Conservation (phyloP, 2,329 filamentous ascomycete genomes). For the Ceratocystis destructans region DNA sequence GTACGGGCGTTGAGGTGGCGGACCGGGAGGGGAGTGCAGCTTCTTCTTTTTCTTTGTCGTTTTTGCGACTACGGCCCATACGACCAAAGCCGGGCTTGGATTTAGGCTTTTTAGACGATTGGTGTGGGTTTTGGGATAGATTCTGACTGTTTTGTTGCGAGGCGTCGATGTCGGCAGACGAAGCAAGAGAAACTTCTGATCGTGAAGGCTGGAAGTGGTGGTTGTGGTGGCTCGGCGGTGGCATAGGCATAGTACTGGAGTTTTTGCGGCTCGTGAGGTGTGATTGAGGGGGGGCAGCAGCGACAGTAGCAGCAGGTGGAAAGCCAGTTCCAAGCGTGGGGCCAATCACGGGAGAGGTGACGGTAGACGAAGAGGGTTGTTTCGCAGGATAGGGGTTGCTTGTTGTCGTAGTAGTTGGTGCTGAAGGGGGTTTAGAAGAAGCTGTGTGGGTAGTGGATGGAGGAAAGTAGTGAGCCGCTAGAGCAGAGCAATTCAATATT, state of each 20-base stretch:
- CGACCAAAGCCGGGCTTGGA: constrained; percentile 40
- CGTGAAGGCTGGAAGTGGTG: constrained; percentile 32
- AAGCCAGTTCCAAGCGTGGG: constrained; percentile 4
- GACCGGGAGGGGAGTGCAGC: constrained; percentile 12
- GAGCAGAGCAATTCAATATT: constrained; percentile 20
- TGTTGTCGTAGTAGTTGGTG: neutral
- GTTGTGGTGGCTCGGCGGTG: constrained; percentile 27
- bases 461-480: constrained; percentile 23
- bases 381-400: neutral
- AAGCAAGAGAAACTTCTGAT: constrained; percentile 40
- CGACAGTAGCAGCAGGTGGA: neutral
- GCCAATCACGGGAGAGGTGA: neutral
- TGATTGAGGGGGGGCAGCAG: constrained; percentile 16
- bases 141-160: constrained; percentile 15
- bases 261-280: constrained; percentile 21
- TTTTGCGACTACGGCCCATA: constrained; percentile 38
- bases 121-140: neutral
- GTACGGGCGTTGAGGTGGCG: constrained; percentile 12
- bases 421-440: neutral
- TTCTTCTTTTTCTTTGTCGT: constrained; percentile 38
- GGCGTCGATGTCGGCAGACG: constrained; percentile 35
- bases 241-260: constrained; percentile 9
- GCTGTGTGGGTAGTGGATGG: constrained; percentile 23
- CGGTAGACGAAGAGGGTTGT: constrained; percentile 1
- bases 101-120: constrained; percentile 34